A percentile compares a stretch with the other conserved stretches of the same genome.
Evolutionary conservation across 345 rosid genomes (phyloP).

Genomic region (Eucalyptus cloeziana): DNA sequence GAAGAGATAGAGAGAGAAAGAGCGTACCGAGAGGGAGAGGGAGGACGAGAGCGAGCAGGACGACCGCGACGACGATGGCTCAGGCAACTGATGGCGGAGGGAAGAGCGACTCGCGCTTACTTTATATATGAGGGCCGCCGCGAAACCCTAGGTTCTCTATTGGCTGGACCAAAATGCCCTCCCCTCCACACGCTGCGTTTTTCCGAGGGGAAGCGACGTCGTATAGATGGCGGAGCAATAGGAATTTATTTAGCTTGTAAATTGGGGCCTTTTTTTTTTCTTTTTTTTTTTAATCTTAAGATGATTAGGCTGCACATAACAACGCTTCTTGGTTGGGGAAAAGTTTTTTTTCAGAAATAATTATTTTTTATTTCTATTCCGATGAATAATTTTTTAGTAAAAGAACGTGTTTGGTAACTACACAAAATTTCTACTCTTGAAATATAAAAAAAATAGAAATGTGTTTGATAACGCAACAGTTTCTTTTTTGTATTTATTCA

Average conservation of each 20-base stretch:
- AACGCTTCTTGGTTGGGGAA: no score
- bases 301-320: no score
- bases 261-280: background rate
- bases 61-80: background rate
- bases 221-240: background rate
- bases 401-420: no score
- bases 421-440: no score
- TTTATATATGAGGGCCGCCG: background rate
- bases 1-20: background rate
- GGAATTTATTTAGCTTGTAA: background rate
- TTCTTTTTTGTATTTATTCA: no score
- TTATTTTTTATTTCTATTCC: no score
- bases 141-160: background rate
- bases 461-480: no score
- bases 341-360: no score
- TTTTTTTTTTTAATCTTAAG: no score
- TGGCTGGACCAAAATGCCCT: background rate
- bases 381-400: no score
- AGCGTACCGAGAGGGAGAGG: background rate
- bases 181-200: background rate
- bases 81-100: background rate
- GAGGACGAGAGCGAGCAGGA: background rate
- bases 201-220: background rate
- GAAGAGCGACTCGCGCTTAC: background rate
- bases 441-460: no score